phyloP scores from a whole-genome alignment of 495 filamentous ascomycete species.

The Lentithecium fluviatile region DNA sequence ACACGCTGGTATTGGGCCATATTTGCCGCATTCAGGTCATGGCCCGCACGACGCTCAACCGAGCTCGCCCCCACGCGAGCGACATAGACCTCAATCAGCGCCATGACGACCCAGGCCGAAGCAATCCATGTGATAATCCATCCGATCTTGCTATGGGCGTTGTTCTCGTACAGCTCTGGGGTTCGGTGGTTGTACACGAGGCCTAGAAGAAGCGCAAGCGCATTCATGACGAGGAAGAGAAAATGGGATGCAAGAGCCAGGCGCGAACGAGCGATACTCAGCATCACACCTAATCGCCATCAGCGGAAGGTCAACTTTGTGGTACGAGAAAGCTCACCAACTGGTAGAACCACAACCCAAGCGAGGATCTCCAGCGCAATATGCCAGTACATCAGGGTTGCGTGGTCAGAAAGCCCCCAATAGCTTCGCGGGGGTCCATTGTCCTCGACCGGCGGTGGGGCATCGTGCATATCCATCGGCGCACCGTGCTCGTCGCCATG shows the following conservation, averaged over 20 bases:
- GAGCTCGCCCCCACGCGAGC: conserved; percentile 49
- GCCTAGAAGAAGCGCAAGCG: conserved; percentile 65
- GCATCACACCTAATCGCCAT: conserved; percentile 64
- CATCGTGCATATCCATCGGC: conserved; percentile 19
- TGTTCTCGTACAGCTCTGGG: conserved; percentile 84
- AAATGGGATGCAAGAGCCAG: conserved; percentile 72
- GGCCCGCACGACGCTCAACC: conserved; percentile 53
- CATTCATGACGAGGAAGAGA: conserved; percentile 71
- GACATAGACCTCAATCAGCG: conserved; percentile 48
- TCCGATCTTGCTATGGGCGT: conserved; percentile 84
- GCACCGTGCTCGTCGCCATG: conserved; percentile 35
- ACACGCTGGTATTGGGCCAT: conserved; percentile 62
- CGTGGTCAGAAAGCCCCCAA: conserved; percentile 68
- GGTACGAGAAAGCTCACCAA: conserved; percentile 57
- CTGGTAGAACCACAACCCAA: conserved; percentile 83
- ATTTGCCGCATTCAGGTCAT: conserved; percentile 67
- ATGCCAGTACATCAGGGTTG: conserved; percentile 69
- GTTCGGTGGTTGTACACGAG: conserved; percentile 79
- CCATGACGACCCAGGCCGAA: conserved; percentile 65
- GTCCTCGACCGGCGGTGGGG: conserved; percentile 4
- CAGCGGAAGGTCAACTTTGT: neutral
- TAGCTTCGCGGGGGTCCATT: conserved; percentile 55
- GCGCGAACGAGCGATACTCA: conserved; percentile 78
- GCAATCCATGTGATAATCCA: conserved; percentile 79
- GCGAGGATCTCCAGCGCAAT: conserved; percentile 73